A percentile compares a stretch with the other conserved stretches of the same genome.
phyloP scores from a whole-genome alignment of 2,329 filamentous ascomycete genomes.

The Sclerotinia spermophila region DNA sequence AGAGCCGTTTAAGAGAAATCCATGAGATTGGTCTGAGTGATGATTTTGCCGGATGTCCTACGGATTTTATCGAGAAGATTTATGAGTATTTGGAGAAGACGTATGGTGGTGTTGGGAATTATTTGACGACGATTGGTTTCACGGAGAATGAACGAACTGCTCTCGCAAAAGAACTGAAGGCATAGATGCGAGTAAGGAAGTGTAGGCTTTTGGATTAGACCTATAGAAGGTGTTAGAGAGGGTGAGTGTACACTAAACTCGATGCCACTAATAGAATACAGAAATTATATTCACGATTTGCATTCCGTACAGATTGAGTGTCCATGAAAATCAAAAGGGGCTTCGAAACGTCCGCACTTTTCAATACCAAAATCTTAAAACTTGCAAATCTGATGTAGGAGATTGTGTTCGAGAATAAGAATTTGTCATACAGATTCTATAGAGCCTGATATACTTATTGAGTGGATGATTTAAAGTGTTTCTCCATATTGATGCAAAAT shows the following conservation, averaged over 20 bases:
- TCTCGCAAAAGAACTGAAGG: constrained; percentile 17
- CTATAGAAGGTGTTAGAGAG: background rate
- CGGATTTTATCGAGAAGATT: constrained; percentile 60
- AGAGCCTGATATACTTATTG: background rate
- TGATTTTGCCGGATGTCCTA: constrained; percentile 66
- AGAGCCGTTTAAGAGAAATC: constrained; percentile 65
- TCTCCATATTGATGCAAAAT: background rate
- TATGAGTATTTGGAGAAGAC: constrained; percentile 52
- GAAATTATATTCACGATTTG: background rate
- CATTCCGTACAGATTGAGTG: background rate
- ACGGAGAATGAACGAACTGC: constrained; percentile 34
- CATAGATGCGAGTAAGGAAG: background rate
- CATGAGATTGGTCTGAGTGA: constrained; percentile 65
- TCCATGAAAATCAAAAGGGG: background rate
- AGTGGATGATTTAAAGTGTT: background rate
- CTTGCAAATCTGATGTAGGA: background rate
- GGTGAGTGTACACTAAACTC: background rate
- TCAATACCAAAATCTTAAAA: background rate
- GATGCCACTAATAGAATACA: background rate
- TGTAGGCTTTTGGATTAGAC: background rate
- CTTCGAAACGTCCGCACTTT: background rate
- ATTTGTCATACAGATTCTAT: background rate
- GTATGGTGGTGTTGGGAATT: constrained; percentile 65
- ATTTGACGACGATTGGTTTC: constrained; percentile 63
- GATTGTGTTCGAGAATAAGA: background rate